phyloP scores from a whole-genome alignment of 169 alveolate genomes.

The Plasmodium fragile region DNA sequence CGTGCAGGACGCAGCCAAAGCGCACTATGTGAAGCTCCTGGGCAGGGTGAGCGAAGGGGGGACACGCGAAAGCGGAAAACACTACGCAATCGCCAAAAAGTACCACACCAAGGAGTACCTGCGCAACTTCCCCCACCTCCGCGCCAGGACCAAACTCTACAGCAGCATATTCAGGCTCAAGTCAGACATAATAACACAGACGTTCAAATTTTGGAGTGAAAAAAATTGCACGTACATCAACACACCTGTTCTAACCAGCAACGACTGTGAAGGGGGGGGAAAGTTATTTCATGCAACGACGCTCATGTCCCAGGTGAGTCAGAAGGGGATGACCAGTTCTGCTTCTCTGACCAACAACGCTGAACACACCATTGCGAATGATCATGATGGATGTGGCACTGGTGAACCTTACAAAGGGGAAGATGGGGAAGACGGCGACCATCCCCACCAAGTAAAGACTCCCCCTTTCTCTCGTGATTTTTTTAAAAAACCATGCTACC shows the following conservation, averaged over 20 bases:
- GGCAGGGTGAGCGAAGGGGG: conserved; percentile 76
- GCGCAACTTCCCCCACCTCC: conserved; percentile 81
- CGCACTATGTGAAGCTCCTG: conserved; percentile 86
- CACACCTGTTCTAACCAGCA: conserved; percentile 98
- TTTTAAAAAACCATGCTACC: conserved; percentile 89
- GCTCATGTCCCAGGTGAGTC: conserved; percentile 78
- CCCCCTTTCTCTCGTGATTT: conserved; percentile 31
- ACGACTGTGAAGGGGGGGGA: conserved; percentile 99
- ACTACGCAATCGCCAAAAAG: conserved; percentile 82
- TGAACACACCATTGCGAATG: not conserved
- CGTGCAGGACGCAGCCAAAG: conserved; percentile 13
- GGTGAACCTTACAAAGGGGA: not conserved
- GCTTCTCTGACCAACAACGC: not conserved
- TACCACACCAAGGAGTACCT: conserved; percentile 83
- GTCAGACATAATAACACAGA: conserved; percentile 89
- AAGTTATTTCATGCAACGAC: conserved; percentile 97
- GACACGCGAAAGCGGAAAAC: conserved; percentile 46
- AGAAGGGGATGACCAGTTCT: conserved; percentile 30
- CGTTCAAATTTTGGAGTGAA: conserved; percentile 87
- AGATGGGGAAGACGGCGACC: not conserved
- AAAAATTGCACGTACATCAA: conserved; percentile 95
- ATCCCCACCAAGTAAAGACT: conserved; percentile 24
- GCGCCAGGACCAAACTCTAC: conserved; percentile 84
- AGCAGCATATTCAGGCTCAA: conserved; percentile 91
- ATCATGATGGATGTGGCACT: conserved; percentile 11